Evolutionary conservation across 306 rosid species (phyloP).

Genomic region (Bauhinia variegata): DNA sequence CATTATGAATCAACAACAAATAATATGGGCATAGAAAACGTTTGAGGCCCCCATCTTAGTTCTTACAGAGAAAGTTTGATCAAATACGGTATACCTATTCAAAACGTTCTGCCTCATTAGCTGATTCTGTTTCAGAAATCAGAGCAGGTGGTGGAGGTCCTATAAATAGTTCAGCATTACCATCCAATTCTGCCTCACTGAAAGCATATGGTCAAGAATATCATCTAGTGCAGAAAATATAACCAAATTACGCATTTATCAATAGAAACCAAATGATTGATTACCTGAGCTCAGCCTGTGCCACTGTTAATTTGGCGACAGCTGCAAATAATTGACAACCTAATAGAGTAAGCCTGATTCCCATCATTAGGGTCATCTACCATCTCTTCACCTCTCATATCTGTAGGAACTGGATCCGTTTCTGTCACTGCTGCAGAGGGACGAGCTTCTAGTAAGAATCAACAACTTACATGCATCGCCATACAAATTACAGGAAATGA

Average conservation of each 20-base stretch:
- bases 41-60: no score
- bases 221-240: constrained; percentile 12
- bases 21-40: no score
- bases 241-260: background rate
- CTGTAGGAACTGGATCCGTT: constrained; percentile 38
- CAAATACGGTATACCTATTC: constrained; percentile 92
- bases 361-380: constrained; percentile 38
- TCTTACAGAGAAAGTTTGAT: background rate
- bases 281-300: constrained; percentile 80
- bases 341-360: no score
- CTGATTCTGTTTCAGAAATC: constrained; percentile 84
- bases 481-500: background rate
- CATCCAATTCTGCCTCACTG: constrained; percentile 79
- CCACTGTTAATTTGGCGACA: constrained; percentile 93
- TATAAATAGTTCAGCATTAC: constrained; percentile 62
- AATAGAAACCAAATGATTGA: background rate
- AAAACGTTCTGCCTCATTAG: constrained; percentile 93
- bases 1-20: constrained; percentile 8
- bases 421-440: constrained; percentile 42
- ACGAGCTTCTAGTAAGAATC: constrained; percentile 25
- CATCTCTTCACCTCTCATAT: constrained; percentile 38
- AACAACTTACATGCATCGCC: background rate
- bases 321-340: constrained; percentile 91
- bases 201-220: constrained; percentile 28
- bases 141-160: constrained; percentile 94